These are phyloP conservation scores for Fomitopsis betulina DNA, from an alignment of 1,284 basidiomycete genomes.

Conservation along the genomic window DNA sequence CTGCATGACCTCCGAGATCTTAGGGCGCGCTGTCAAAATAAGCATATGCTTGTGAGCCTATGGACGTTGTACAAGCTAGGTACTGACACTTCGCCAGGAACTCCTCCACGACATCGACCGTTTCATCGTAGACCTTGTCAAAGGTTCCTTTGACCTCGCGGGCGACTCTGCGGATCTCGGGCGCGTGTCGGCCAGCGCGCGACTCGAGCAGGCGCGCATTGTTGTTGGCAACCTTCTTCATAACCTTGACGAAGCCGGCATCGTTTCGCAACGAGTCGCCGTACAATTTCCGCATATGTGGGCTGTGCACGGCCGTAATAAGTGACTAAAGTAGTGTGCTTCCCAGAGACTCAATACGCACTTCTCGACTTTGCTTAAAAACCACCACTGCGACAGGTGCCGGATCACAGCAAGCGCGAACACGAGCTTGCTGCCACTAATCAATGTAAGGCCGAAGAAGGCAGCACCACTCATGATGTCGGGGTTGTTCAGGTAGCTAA, in stretches of 20 bases:
- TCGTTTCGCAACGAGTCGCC: constrained; percentile 91
- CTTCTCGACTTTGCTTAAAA: constrained; percentile 86
- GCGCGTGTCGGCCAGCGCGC: constrained; percentile 63
- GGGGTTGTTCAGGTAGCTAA: constrained; percentile 89
- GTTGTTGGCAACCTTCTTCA: constrained; percentile 85
- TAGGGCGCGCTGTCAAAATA: constrained; percentile 41
- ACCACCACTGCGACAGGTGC: constrained; percentile 88
- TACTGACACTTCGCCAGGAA: constrained; percentile 83
- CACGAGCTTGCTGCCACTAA: constrained; percentile 87
- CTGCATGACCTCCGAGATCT: constrained; percentile 79
- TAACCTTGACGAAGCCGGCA: constrained; percentile 94
- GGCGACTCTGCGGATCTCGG: constrained; percentile 76
- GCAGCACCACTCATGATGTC: constrained; percentile 95
- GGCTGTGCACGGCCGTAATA: constrained; percentile 43
- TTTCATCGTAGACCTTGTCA: constrained; percentile 93
- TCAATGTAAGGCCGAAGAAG: constrained; percentile 89
- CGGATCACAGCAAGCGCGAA: constrained; percentile 82
- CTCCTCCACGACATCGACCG: constrained; percentile 86
- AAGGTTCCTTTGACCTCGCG: constrained; percentile 90
- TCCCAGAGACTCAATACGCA: constrained; percentile 34
- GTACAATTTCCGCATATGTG: constrained; percentile 96
- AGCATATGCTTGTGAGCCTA: not conserved
- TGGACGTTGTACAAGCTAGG: not conserved
- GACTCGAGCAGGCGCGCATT: constrained; percentile 72
- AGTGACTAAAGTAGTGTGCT: constrained; percentile 2